phyloP scores from a whole-genome alignment of 345 rosid genomes.

The Eucalyptus polyanthemos region DNA sequence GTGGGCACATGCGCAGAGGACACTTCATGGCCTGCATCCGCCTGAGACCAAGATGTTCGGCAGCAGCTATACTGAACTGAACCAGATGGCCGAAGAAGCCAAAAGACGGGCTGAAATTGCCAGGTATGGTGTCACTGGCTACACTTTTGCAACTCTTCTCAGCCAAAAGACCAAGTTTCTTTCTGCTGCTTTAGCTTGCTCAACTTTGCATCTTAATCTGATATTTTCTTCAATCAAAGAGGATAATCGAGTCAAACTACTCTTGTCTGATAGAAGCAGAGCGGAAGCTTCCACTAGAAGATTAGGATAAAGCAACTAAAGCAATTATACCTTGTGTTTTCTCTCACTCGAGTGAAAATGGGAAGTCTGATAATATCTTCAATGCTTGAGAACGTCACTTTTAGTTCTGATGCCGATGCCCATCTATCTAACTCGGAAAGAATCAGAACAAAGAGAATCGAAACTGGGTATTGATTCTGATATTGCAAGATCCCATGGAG shows the following conservation, averaged over 20 bases:
- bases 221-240: neutral
- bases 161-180: neutral
- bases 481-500: neutral
- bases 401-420: neutral
- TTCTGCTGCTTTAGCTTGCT: neutral
- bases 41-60: neutral
- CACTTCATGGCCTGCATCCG: slow-evolving; percentile 27
- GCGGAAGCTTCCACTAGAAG: neutral
- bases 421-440: neutral
- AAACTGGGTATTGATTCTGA: neutral
- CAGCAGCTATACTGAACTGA: neutral
- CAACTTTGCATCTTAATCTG: neutral
- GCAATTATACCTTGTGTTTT: neutral
- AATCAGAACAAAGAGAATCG: neutral
- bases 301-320: neutral
- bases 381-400: neutral
- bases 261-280: neutral
- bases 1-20: slow-evolving; percentile 33
- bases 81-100: neutral
- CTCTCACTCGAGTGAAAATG: neutral
- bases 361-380: neutral
- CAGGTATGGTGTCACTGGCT: neutral
- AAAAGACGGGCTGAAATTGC: neutral
- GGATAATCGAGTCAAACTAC: neutral
- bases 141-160: neutral